Percentiles rank a stretch among this genome's conserved stretches.
These are phyloP conservation scores for Debaryomyces coudertii DNA, from an alignment of 1,139 yeast species.

Conservation along the genomic window DNA sequence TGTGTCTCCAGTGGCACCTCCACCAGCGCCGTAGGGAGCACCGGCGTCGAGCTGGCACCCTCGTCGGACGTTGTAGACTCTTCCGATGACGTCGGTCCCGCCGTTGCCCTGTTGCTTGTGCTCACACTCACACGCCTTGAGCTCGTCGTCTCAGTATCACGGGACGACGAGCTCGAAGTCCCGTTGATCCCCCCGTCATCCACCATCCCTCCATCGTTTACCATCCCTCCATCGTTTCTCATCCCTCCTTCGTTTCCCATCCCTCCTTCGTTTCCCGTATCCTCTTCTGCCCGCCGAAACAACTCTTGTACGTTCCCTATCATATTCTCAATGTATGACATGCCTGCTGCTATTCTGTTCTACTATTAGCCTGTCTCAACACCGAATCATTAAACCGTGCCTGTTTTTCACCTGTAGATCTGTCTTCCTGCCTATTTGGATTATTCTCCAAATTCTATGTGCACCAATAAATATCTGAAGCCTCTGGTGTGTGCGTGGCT, in stretches of 20 bases:
- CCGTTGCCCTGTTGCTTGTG: no score
- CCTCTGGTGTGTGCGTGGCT: not conserved
- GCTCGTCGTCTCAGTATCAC: no score
- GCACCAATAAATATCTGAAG: not conserved
- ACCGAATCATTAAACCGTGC: not conserved
- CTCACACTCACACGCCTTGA: no score
- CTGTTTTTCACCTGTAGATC: not conserved
- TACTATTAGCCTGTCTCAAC: not conserved
- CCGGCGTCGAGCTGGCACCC: not conserved
- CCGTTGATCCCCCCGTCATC: not conserved
- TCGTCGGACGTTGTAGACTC: not conserved
- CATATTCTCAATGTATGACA: not conserved
- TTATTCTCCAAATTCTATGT: not conserved
- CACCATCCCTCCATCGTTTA: not conserved
- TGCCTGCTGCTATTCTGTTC: not conserved
- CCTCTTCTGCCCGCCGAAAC: slow-evolving; percentile 1
- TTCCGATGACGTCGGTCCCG: no score
- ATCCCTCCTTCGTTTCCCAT: not conserved
- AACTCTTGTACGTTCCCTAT: not conserved
- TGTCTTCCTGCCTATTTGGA: not conserved
- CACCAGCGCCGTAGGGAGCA: not conserved
- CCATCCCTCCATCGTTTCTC: not conserved
- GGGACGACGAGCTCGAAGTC: not conserved
- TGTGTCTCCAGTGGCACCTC: no score
- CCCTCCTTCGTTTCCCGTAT: not conserved